Evolutionary conservation across 176 grass and related monocot genomes (phyloP).

Genomic region (Aegilops tauschii): DNA sequence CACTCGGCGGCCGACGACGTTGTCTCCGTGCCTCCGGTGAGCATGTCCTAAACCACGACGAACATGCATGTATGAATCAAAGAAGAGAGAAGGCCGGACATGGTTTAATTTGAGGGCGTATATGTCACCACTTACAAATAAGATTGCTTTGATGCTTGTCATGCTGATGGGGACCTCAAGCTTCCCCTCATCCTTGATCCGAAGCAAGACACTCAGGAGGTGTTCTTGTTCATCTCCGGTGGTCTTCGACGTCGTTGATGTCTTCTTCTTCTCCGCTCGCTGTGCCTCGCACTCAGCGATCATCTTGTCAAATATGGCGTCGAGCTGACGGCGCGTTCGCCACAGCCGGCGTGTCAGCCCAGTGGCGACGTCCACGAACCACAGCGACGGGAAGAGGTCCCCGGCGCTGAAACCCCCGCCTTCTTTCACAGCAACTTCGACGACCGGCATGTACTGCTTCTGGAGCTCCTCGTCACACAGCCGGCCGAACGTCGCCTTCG

Average conservation of each 20-base stretch:
- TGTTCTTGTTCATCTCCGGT: neutral
- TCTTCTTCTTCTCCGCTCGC: neutral
- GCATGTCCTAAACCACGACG: conserved; percentile 1
- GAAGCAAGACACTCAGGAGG: neutral
- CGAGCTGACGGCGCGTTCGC: neutral
- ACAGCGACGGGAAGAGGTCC: neutral
- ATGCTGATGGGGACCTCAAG: neutral
- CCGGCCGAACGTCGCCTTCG: neutral
- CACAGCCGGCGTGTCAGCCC: neutral
- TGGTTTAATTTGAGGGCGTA: neutral
- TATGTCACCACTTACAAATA: neutral
- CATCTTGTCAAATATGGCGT: neutral
- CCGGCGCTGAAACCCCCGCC: neutral
- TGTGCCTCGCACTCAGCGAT: neutral
- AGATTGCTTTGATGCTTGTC: neutral
- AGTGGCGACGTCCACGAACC: neutral
- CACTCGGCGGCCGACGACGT: neutral
- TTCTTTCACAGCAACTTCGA: neutral
- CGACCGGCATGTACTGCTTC: neutral
- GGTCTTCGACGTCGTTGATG: neutral
- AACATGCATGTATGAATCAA: neutral
- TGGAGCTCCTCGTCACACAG: neutral
- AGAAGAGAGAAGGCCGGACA: neutral
- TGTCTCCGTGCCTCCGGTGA: neutral
- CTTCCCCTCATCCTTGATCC: neutral